These are phyloP conservation scores for Suhomyces guaymorum DNA, from an alignment of 1,139 yeast species.

Conservation along the genomic window DNA sequence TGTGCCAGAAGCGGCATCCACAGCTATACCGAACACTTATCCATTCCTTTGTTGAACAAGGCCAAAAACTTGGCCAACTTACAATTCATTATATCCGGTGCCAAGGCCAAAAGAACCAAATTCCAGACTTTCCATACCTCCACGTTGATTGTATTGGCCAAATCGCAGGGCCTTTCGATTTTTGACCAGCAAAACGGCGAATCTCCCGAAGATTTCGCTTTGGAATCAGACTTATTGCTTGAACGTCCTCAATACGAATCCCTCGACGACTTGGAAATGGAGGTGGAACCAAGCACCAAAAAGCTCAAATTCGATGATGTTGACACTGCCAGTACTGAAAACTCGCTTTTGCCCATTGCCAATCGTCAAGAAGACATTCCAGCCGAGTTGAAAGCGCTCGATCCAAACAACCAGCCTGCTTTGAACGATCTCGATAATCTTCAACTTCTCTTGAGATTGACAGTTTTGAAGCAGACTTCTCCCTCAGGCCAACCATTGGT, in stretches of 20 bases:
- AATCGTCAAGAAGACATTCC: slow-evolving; percentile 66
- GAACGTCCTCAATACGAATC: slow-evolving; percentile 73
- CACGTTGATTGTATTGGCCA: slow-evolving; percentile 78
- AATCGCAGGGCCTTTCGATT: slow-evolving; percentile 40
- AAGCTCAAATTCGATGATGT: slow-evolving; percentile 43
- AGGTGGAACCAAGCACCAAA: slow-evolving; percentile 36
- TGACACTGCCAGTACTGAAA: slow-evolving; percentile 27
- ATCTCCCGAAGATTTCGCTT: slow-evolving; percentile 55
- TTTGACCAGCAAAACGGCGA: slow-evolving; percentile 23
- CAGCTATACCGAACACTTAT: slow-evolving; percentile 59
- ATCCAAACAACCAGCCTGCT: slow-evolving; percentile 81
- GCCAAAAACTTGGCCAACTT: slow-evolving; percentile 63
- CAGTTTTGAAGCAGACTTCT: slow-evolving; percentile 65
- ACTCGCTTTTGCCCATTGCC: slow-evolving; percentile 59
- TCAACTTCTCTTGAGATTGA: slow-evolving; percentile 68
- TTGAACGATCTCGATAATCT: slow-evolving; percentile 70
- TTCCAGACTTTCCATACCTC: slow-evolving; percentile 72
- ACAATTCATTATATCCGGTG: slow-evolving; percentile 74
- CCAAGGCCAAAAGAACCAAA: slow-evolving; percentile 84
- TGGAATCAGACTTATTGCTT: slow-evolving; percentile 77
- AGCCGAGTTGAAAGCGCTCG: slow-evolving; percentile 50
- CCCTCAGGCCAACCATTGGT: slow-evolving; percentile 72
- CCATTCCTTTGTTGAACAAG: slow-evolving; percentile 50
- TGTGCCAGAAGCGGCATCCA: slow-evolving; percentile 62
- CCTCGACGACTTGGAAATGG: slow-evolving; percentile 50